Percentiles rank a stretch among this genome's conserved stretches.
Conservation (phyloP, 768 basidiomycete species). For the Mycena maculata region DNA sequence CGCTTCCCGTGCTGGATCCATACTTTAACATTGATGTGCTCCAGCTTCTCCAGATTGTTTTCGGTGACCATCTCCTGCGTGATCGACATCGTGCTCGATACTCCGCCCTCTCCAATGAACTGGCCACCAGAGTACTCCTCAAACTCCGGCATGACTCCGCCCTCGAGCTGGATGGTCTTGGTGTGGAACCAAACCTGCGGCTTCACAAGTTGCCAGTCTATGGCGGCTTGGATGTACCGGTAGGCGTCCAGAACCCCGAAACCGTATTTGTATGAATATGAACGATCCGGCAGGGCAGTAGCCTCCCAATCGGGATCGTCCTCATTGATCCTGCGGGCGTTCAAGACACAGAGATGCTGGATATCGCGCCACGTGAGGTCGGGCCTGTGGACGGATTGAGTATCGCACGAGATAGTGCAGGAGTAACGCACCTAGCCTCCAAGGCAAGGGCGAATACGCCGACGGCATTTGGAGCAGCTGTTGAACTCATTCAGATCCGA, state of each 20-base stretch:
- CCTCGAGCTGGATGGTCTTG: constrained; percentile 73
- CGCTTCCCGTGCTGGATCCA: constrained; percentile 91
- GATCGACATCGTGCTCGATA: constrained; percentile 72
- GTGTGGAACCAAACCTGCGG: constrained; percentile 93
- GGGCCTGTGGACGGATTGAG: constrained; percentile 60
- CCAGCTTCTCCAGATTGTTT: constrained; percentile 87
- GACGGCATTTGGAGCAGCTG: constrained; percentile 90
- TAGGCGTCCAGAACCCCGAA: constrained; percentile 91
- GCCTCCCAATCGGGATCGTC: constrained; percentile 79
- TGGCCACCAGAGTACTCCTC: constrained; percentile 72
- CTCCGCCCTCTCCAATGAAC: constrained; percentile 72
- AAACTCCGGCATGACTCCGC: constrained; percentile 66
- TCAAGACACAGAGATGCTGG: constrained; percentile 65
- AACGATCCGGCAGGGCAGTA: constrained; percentile 66
- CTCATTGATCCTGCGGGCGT: constrained; percentile 70
- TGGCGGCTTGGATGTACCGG: constrained; percentile 82
- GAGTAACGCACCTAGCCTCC: constrained; percentile 71
- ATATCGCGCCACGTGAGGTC: constrained; percentile 66
- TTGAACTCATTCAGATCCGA: too few relatives aligned
- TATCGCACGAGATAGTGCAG: neutral
- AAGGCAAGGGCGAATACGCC: constrained; percentile 94
- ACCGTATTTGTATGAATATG: constrained; percentile 87
- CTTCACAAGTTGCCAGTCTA: constrained; percentile 88
- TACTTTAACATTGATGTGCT: constrained; percentile 92
- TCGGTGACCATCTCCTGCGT: constrained; percentile 73